Evolutionary conservation across 2,329 filamentous ascomycete genomes (phyloP).

Genomic region (Aaosphaeria arxii): DNA sequence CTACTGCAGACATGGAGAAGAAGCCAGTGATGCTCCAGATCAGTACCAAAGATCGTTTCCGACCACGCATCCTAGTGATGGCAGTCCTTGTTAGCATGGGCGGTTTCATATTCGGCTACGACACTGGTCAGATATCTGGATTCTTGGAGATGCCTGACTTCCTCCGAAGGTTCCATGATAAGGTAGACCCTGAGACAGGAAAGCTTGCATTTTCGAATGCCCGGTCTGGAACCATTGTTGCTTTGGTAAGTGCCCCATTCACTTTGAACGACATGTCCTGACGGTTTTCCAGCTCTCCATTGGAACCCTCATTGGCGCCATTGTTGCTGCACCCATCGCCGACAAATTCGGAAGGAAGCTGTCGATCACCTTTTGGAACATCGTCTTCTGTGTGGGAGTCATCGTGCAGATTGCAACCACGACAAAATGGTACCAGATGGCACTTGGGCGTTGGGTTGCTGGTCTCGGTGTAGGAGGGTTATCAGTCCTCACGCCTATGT

Average conservation of each 20-base stretch:
- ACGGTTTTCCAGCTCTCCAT: slow-evolving; percentile 53
- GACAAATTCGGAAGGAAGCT: slow-evolving; percentile 61
- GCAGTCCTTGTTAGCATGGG: slow-evolving; percentile 34
- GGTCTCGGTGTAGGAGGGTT: slow-evolving; percentile 64
- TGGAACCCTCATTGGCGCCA: slow-evolving; percentile 71
- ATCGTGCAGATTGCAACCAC: slow-evolving; percentile 62
- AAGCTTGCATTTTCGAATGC: slow-evolving; percentile 24
- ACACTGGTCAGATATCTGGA: slow-evolving; percentile 32
- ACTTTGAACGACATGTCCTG: background rate
- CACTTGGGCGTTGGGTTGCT: slow-evolving; percentile 62
- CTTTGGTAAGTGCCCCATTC: slow-evolving; percentile 16
- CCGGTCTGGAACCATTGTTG: slow-evolving; percentile 34
- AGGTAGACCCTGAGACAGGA: slow-evolving; percentile 17
- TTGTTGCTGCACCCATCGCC: slow-evolving; percentile 57
- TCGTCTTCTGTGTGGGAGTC: slow-evolving; percentile 53
- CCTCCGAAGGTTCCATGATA: slow-evolving; percentile 25
- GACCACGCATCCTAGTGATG: slow-evolving; percentile 31
- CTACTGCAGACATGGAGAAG: slow-evolving; percentile 25
- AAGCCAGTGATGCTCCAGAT: slow-evolving; percentile 20
- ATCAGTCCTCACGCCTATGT: slow-evolving; percentile 58
- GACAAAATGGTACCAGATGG: slow-evolving; percentile 61
- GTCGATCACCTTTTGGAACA: slow-evolving; percentile 60
- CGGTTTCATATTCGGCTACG: slow-evolving; percentile 35
- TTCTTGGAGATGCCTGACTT: slow-evolving; percentile 38
- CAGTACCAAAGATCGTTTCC: slow-evolving; percentile 25